Evolutionary conservation across 2,329 filamentous ascomycete genomes (phyloP), one percentile per base, ranked within the genome.

Genomic region (Xylaria polymorpha): DNA sequence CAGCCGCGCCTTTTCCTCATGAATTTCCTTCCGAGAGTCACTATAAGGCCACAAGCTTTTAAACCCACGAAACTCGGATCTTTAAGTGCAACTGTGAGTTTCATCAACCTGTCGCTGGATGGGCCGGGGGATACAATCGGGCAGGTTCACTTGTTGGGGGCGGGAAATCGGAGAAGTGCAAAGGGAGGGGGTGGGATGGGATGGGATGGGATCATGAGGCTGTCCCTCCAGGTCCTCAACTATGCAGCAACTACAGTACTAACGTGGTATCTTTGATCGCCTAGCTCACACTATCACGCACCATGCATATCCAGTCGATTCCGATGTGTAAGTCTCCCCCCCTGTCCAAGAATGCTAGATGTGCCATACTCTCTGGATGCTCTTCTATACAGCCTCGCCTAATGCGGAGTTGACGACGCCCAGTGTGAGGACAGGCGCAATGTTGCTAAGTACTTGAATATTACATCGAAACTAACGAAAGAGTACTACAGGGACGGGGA

Each of bases 271-370:
- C 55, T 32, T 61, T 44, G 66, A 66, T 55, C 57, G 57, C 70
- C 68, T 75, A 82, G 80, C 76, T 77, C 67, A 73, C 75, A 61
- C 58, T 39, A 60, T 71, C 68, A 41, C 86, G 86, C 82, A 83
- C 83, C 74, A 96, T 96, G 93, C 92, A 95, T 88, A 91, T 95
- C 83, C 88, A 93, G 82, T 92, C 92, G 74, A 95, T 96, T 82
- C 92, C 92, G 66, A 95, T 96, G 92, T 95, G 93, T 94, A 88
- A 78, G 90, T 84, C 35, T 70, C 51, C n/a, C 22, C 18, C 18
- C 51, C 29, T 39, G 37, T 29, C 25, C 48, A 15, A n/a, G 20
- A 18, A 44, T 76, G 73, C 68, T 46, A 18, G 22, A 57, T 57
- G 48, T n/a, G 50, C 48, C 14, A 35, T 4, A 12, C 25, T 44